phyloP scores from a whole-genome alignment of 306 rosid species.

The Pyrus betulifolia region DNA sequence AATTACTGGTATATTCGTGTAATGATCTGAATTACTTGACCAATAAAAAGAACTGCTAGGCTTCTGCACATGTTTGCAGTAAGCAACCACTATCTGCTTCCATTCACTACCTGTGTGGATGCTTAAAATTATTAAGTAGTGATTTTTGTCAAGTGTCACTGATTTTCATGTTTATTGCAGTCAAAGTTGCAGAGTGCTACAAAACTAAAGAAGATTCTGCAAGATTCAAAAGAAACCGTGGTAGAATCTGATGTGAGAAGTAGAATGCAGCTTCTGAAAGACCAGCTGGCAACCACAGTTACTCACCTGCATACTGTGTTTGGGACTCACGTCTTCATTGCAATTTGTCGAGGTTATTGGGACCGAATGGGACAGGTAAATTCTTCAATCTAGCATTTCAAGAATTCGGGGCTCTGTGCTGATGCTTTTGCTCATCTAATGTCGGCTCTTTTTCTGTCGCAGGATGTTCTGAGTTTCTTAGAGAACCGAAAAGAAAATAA shows the following conservation, averaged over 20 bases:
- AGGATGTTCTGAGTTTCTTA: slow-evolving; percentile 93
- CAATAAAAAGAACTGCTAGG: background rate
- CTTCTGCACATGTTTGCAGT: background rate
- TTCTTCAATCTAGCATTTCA: slow-evolving; percentile 7
- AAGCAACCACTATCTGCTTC: background rate
- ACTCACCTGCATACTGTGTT: slow-evolving; percentile 63
- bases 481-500: slow-evolving; percentile 89
- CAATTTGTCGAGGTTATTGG: slow-evolving; percentile 88
- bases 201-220: slow-evolving; percentile 85
- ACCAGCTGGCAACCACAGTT: slow-evolving; percentile 58
- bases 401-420: background rate
- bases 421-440: background rate
- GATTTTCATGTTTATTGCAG: slow-evolving; percentile 37
- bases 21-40: background rate
- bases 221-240: slow-evolving; percentile 82
- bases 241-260: slow-evolving; percentile 72
- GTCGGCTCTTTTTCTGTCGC: slow-evolving; percentile 13
- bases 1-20: background rate
- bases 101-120: background rate
- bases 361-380: slow-evolving; percentile 91
- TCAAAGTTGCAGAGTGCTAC: slow-evolving; percentile 77
- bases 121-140: background rate
- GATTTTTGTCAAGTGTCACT: slow-evolving; percentile 5
- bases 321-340: slow-evolving; percentile 69
- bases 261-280: slow-evolving; percentile 80